phyloP scores from a whole-genome alignment of 2,329 filamentous ascomycete genomes.

The Rhytidhysteron rufulum region DNA sequence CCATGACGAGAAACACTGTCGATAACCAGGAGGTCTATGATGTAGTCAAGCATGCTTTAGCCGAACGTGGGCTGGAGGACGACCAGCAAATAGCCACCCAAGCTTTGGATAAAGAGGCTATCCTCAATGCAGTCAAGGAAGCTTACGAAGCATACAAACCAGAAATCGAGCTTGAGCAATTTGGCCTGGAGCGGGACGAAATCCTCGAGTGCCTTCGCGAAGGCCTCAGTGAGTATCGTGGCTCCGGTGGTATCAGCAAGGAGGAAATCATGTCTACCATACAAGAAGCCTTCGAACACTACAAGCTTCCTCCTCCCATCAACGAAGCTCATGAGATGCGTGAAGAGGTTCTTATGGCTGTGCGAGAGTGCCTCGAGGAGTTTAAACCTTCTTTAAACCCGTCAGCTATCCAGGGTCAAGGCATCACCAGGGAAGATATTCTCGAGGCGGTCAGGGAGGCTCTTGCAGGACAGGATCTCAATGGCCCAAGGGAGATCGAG shows the following conservation, averaged over 20 bases:
- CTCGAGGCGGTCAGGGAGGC: slow-evolving; percentile 58
- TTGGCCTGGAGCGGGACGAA: slow-evolving; percentile 86
- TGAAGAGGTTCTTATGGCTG: slow-evolving; percentile 78
- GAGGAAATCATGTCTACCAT: slow-evolving; percentile 85
- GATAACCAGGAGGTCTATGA: slow-evolving; percentile 85
- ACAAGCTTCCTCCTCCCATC: slow-evolving; percentile 69
- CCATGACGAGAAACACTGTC: slow-evolving; percentile 59
- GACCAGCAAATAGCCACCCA: slow-evolving; percentile 40
- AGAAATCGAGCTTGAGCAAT: slow-evolving; percentile 84
- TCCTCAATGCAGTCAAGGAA: slow-evolving; percentile 80
- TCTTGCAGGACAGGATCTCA: slow-evolving; percentile 45
- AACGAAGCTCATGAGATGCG: slow-evolving; percentile 66
- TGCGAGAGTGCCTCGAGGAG: slow-evolving; percentile 82
- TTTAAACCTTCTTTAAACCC: slow-evolving; percentile 56
- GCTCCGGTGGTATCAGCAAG: slow-evolving; percentile 60
- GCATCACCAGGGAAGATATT: slow-evolving; percentile 52
- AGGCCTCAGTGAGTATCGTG: slow-evolving; percentile 72
- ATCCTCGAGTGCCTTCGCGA: slow-evolving; percentile 82
- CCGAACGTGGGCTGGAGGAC: slow-evolving; percentile 47
- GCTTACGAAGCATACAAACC: slow-evolving; percentile 95
- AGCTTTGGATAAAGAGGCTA: slow-evolving; percentile 66
- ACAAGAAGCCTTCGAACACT: slow-evolving; percentile 79
- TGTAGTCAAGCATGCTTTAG: slow-evolving; percentile 71
- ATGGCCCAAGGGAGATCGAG: slow-evolving; percentile 41
- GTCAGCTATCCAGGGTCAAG: slow-evolving; percentile 38